Percentiles rank a stretch among this genome's conserved stretches.
These are phyloP conservation scores for Paramecium caudatum DNA, from an alignment of 73 alveolate species.

Conservation along the genomic window DNA sequence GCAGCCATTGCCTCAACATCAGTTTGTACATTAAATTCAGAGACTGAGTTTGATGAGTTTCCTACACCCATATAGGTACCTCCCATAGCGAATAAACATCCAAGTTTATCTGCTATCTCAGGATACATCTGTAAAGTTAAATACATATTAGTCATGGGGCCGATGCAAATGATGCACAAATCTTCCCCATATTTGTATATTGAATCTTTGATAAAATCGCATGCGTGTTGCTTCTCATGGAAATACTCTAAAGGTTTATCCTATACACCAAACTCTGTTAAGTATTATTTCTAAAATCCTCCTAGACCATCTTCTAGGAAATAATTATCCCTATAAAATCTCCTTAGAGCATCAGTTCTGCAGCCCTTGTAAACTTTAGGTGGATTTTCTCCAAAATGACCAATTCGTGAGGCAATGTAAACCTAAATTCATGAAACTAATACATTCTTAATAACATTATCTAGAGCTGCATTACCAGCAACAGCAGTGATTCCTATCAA, in stretches of 20 bases:
- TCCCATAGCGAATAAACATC: slow-evolving; percentile 68
- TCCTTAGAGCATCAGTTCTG: slow-evolving; percentile 37
- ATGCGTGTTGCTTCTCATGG: slow-evolving; percentile 50
- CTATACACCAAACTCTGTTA: slow-evolving; percentile 30
- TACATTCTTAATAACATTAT: slow-evolving; percentile 57
- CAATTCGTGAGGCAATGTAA: neutral
- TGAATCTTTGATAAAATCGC: slow-evolving; percentile 56
- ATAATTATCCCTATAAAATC: slow-evolving; percentile 58
- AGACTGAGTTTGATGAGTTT: slow-evolving; percentile 27
- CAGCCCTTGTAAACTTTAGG: slow-evolving; percentile 56
- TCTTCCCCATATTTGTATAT: slow-evolving; percentile 52
- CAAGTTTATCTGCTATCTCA: slow-evolving; percentile 38
- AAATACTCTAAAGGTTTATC: slow-evolving; percentile 40
- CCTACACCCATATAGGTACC: slow-evolving; percentile 68
- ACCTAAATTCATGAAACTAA: neutral
- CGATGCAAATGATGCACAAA: slow-evolving; percentile 59
- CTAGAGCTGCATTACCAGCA: slow-evolving; percentile 62
- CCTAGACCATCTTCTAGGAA: slow-evolving; percentile 60
- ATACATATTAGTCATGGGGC: slow-evolving; percentile 42
- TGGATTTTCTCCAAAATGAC: slow-evolving; percentile 58
- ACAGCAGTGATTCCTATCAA: slow-evolving; percentile 55
- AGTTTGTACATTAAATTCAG: slow-evolving; percentile 42
- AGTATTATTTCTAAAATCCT: slow-evolving; percentile 6
- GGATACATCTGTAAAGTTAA: slow-evolving; percentile 29
- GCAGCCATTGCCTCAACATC: slow-evolving; percentile 63